Evolutionary conservation across 805 yeast genomes (phyloP).

Genomic region (Vanderwaltozyma verrucispora): DNA sequence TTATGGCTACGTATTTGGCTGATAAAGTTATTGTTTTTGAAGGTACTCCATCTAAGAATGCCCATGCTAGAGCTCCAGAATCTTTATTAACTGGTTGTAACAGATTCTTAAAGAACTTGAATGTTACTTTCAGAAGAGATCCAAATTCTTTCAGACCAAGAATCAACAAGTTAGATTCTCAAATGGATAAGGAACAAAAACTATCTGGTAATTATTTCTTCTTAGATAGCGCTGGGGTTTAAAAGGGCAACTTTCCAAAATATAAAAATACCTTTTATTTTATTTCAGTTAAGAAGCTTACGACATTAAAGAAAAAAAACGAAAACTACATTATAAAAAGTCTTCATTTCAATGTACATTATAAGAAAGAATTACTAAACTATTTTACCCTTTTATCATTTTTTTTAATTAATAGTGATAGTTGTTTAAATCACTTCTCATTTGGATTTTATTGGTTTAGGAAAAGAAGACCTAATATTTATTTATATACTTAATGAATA

Average conservation of each 20-base stretch:
- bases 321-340: not conserved
- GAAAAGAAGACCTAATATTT: conserved; percentile 3
- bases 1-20: conserved; percentile 99
- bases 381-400: not conserved
- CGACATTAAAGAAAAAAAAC: not conserved
- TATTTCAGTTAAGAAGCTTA: no score
- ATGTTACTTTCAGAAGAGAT: conserved; percentile 98
- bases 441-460: conserved; percentile 3
- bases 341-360: conserved; percentile 1
- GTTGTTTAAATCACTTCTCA: not conserved
- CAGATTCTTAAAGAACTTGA: conserved; percentile 89
- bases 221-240: conserved; percentile 57
- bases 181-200: conserved; percentile 98
- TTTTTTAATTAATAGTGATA: no score
- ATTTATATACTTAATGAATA: conserved; percentile 3
- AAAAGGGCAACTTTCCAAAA: conserved; percentile 5
- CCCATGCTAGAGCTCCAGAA: conserved; percentile 84
- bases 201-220: conserved; percentile 88
- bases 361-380: not conserved
- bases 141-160: conserved; percentile 98
- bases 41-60: conserved; percentile 82
- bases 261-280: no score
- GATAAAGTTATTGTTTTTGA: conserved; percentile 98
- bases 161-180: conserved; percentile 94
- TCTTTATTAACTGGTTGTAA: conserved; percentile 94